Base-by-base conservation (phyloP, 805 yeast genomes). In the Ogataea ramenticola region DNA sequence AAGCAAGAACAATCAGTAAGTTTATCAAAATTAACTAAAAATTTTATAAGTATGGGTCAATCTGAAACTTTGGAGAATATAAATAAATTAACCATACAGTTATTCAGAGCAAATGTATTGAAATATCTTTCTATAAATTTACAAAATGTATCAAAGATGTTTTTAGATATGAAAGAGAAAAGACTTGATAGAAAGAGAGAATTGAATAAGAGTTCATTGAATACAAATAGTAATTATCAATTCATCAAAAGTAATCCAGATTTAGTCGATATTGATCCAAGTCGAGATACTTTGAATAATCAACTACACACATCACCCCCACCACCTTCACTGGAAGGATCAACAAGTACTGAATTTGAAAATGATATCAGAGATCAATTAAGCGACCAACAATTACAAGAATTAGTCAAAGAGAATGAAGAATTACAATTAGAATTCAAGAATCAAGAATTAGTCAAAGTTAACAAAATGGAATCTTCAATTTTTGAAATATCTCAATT, bases 401-500 rank as follows among this genome's bases (percentile, higher is more conserved):
- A 74, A 41, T 62, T 82, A 27, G 73, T 77, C 44, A 60, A 64
- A 17, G 93, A 84, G 55, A 85, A 82, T 57, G 68, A 74, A 44
- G 75, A 75, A 46, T 57, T 76, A 30, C 51, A 73, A 11, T 56
- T 82, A 14, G 68, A 72, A 38, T 58, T 75, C 41, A 84, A 84
- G 52, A 65, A 75, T n/a, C 74, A 74, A 41, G 84, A 83, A 48
- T 53, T 82, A 24, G 67, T 74, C 35, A 78, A 80, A 47, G 83
- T 81, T 8, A 78, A 76, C 47, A 67, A 72, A 47, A 68, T 84
- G 31, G 83, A 82, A 53, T 66, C 66, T 24, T 75, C 86, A 1
- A 79, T 83, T 61, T 58, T 79, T 37, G 96, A 87, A 55, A 82
- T 90, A 36, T 74, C 89, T 1, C 76, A 80, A 43, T 61, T 90